Percentiles rank a stretch among this genome's conserved stretches.
Evolutionary conservation across 140 eudicot genomes (phyloP).

Genomic region (Bidens hawaiensis): DNA sequence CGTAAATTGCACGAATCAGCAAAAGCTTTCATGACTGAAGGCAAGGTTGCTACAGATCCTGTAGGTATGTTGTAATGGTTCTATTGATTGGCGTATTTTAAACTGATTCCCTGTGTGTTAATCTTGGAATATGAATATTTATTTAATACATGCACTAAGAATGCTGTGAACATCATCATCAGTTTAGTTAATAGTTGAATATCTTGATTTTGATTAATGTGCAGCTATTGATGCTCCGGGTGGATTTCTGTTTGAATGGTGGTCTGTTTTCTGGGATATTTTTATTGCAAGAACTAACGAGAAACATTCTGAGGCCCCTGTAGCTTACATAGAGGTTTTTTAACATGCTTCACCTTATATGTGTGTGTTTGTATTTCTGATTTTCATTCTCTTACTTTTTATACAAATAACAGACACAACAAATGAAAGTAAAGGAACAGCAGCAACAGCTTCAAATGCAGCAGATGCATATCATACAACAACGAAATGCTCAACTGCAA

Average conservation of each 20-base stretch:
- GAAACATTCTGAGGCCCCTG: slow-evolving; percentile 98
- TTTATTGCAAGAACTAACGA: slow-evolving; percentile 98
- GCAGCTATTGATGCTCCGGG: slow-evolving; percentile 99
- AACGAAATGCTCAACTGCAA: slow-evolving; percentile 88
- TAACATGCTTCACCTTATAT: not conserved
- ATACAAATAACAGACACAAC: slow-evolving; percentile 60
- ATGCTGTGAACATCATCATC: not conserved
- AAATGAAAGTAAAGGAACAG: slow-evolving; percentile 89
- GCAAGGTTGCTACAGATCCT: slow-evolving; percentile 98
- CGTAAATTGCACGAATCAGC: slow-evolving; percentile 88
- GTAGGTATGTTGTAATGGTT: slow-evolving; percentile 55
- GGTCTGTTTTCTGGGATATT: slow-evolving; percentile 99
- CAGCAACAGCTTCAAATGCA: slow-evolving; percentile 98
- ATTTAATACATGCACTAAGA: not conserved
- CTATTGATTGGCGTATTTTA: not conserved
- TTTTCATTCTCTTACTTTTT: slow-evolving; percentile 5
- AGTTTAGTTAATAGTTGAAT: too few species aligned
- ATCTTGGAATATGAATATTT: not conserved
- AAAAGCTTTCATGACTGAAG: slow-evolving; percentile 98
- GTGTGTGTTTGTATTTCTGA: too few species aligned
- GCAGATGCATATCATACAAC: slow-evolving; percentile 91
- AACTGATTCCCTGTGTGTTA: slow-evolving; percentile 3
- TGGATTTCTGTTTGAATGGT: slow-evolving; percentile 99
- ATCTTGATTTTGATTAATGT: slow-evolving; percentile 19
- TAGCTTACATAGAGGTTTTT: slow-evolving; percentile 90